Evolutionary conservation across 106 monocot genomes (phyloP).

Genomic region (Chionographis japonica): DNA sequence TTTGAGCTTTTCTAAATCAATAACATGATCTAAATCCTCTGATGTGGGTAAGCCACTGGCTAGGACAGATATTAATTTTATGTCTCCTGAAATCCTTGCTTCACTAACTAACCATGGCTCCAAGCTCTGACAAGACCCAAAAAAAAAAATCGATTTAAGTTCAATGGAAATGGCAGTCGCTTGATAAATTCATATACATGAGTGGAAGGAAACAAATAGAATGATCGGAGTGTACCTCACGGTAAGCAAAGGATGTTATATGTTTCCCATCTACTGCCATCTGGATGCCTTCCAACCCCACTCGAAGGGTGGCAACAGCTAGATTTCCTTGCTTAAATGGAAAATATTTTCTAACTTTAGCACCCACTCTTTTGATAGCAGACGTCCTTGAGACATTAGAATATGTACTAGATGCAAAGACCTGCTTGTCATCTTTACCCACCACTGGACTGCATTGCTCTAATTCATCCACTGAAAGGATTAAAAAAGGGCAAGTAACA

Average conservation of each 20-base stretch:
- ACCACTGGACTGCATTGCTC: slow-evolving; percentile 59
- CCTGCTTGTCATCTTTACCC: slow-evolving; percentile 45
- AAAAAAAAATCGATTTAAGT: neutral
- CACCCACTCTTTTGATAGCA: slow-evolving; percentile 7
- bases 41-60: slow-evolving; percentile 89
- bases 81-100: slow-evolving; percentile 78
- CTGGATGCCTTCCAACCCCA: slow-evolving; percentile 80
- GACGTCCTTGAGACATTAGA: slow-evolving; percentile 28
- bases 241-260: slow-evolving; percentile 84
- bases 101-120: slow-evolving; percentile 94
- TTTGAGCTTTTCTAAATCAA: slow-evolving; percentile 64
- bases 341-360: slow-evolving; percentile 47
- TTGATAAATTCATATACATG: neutral
- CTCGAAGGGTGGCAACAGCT: slow-evolving; percentile 69
- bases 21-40: slow-evolving; percentile 64
- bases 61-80: slow-evolving; percentile 69
- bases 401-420: slow-evolving; percentile 12
- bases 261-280: slow-evolving; percentile 97
- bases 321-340: slow-evolving; percentile 81
- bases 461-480: slow-evolving; percentile 70
- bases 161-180: slow-evolving; percentile 11
- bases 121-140: slow-evolving; percentile 50
- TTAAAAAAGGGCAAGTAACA: neutral
- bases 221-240: slow-evolving; percentile 49
- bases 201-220: neutral